A percentile compares a stretch with the other conserved stretches of the same genome.
These are phyloP conservation scores for Coemansia sp. DNA, from an alignment of 192 early-diverging fungal genomes.

Conservation along the genomic window DNA sequence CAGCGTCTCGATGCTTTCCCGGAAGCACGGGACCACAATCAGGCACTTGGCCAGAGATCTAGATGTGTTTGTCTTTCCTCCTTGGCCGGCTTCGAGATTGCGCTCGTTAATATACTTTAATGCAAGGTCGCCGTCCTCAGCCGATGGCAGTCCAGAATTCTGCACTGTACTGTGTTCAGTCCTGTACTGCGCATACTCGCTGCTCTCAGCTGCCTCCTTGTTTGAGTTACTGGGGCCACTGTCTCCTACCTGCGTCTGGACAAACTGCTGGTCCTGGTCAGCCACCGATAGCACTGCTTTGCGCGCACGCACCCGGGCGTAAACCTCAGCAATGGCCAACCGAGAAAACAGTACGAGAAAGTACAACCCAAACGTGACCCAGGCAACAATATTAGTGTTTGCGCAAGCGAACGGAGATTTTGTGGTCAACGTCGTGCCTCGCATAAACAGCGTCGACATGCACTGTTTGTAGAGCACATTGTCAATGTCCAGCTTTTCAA, in stretches of 20 bases:
- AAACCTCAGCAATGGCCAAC: slow-evolving; percentile 35
- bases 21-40: slow-evolving; percentile 46
- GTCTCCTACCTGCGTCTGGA: background rate
- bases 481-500: slow-evolving; percentile 21
- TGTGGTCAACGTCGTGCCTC: slow-evolving; percentile 37
- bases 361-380: slow-evolving; percentile 49
- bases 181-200: background rate
- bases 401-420: slow-evolving; percentile 53
- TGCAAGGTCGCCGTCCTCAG: background rate
- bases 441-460: slow-evolving; percentile 37
- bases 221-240: background rate
- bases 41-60: slow-evolving; percentile 24
- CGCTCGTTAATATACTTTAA: slow-evolving; percentile 5
- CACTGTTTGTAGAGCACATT: slow-evolving; percentile 40
- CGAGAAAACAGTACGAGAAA: slow-evolving; percentile 44
- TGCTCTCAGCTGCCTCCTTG: background rate
- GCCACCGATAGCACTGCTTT: slow-evolving; percentile 22
- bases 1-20: slow-evolving; percentile 36
- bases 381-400: slow-evolving; percentile 53
- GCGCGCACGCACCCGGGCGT: slow-evolving; percentile 33
- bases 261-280: background rate
- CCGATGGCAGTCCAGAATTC: background rate
- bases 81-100: slow-evolving; percentile 11
- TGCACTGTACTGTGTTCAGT: background rate
- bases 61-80: background rate